Evolutionary conservation across 257 asterid genomes (phyloP).

Genomic region (Ilex aquifolium): DNA sequence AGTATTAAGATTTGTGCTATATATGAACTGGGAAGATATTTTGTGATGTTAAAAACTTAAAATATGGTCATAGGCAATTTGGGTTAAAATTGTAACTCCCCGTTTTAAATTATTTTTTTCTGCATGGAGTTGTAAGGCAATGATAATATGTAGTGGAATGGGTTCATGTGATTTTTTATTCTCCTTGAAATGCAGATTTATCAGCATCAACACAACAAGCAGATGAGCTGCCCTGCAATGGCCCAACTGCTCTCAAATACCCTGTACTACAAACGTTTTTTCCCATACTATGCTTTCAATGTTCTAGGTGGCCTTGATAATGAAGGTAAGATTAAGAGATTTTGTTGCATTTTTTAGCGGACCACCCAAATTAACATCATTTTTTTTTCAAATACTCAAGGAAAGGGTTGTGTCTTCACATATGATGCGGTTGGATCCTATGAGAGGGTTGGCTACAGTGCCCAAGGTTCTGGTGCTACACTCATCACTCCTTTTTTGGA

Average conservation of each 20-base stretch:
- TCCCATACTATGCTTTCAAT: constrained; percentile 83
- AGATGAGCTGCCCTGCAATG: constrained; percentile 98
- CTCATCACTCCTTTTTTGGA: constrained; percentile 94
- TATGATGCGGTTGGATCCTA: constrained; percentile 97
- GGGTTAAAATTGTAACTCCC: no score
- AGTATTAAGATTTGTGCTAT: no score
- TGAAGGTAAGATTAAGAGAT: constrained; percentile 51
- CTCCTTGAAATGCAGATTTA: constrained; percentile 37
- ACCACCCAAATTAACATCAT: constrained; percentile 5
- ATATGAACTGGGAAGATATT: no score
- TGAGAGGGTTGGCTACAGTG: constrained; percentile 95
- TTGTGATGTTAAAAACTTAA: no score
- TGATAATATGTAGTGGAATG: not conserved
- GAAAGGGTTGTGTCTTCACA: constrained; percentile 96
- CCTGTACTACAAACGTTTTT: constrained; percentile 84
- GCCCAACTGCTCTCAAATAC: constrained; percentile 87
- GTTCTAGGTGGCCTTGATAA: constrained; percentile 92
- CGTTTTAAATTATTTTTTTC: no score
- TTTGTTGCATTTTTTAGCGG: constrained; percentile 3
- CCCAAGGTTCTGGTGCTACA: constrained; percentile 95
- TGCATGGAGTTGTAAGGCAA: not conserved
- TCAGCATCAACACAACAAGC: constrained; percentile 95
- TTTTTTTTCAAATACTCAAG: constrained; percentile 30
- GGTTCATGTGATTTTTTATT: no score
- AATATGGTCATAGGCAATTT: no score